Conservation (phyloP, 192 early-diverging fungal species). For the Gonapodya prolifera region DNA sequence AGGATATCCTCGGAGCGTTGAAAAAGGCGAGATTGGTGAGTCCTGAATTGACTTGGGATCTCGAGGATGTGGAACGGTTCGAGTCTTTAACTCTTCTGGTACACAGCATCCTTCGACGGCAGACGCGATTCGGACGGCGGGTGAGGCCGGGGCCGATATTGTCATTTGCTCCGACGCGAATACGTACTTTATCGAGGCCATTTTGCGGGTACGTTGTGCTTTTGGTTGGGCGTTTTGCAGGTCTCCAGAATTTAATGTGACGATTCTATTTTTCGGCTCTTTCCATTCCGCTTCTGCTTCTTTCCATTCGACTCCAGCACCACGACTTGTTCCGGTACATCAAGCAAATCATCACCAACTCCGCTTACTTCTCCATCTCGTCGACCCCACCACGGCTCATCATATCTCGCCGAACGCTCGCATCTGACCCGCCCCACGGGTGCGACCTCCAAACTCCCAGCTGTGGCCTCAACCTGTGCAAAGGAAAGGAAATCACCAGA, state of each 20-base stretch:
- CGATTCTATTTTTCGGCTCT: not conserved
- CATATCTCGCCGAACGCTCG: conserved; percentile 18
- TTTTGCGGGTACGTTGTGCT: conserved; percentile 32
- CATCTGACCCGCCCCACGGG: conserved; percentile 26
- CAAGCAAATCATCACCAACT: conserved; percentile 41
- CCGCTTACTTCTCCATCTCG: conserved; percentile 23
- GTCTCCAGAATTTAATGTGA: not conserved
- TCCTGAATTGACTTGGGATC: not conserved
- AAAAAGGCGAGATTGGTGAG: not conserved
- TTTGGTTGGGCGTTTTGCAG: not conserved
- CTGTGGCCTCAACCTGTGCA: conserved; percentile 49
- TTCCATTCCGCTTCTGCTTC: not conserved
- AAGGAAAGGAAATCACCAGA: conserved; percentile 23
- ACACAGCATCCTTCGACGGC: conserved; percentile 28
- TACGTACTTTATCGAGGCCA: conserved; percentile 40
- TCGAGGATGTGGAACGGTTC: not conserved
- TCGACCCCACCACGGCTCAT: not conserved
- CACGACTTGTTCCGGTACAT: conserved; percentile 30
- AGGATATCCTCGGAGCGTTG: not conserved
- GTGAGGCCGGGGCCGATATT: conserved; percentile 27
- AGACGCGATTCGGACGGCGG: conserved; percentile 25
- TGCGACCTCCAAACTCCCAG: conserved; percentile 32
- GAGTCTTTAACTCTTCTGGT: not conserved
- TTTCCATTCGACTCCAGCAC: conserved; percentile 21
- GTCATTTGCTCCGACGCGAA: conserved; percentile 53